Percentiles rank a stretch among this genome's conserved stretches.
phyloP scores from a whole-genome alignment of 2,329 filamentous ascomycete genomes.

The Neoscytalidium dimidiatum region DNA sequence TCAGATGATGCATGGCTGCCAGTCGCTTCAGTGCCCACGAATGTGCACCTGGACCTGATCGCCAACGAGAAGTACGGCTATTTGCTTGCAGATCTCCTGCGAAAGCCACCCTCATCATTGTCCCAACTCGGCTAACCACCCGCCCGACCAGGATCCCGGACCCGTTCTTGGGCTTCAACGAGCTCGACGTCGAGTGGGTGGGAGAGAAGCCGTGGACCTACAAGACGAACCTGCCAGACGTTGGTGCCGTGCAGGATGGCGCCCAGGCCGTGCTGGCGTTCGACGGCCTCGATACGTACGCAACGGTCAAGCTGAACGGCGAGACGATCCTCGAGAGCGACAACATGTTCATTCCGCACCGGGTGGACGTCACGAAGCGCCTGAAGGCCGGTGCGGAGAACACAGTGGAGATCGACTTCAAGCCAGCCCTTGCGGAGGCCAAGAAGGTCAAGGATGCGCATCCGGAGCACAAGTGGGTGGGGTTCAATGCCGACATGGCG shows the following conservation, averaged over 20 bases:
- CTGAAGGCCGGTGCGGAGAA: constrained; percentile 45
- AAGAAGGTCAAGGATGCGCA: constrained; percentile 55
- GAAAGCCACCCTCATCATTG: not conserved
- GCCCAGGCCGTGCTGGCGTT: constrained; percentile 56
- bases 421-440: constrained; percentile 55
- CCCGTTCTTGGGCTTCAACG: constrained; percentile 54
- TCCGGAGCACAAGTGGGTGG: constrained; percentile 58
- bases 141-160: constrained; percentile 46
- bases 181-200: constrained; percentile 52
- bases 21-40: constrained; percentile 48
- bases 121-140: not conserved
- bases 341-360: constrained; percentile 66
- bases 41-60: constrained; percentile 51
- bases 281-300: constrained; percentile 66
- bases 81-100: constrained; percentile 8
- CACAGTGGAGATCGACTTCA: constrained; percentile 59
- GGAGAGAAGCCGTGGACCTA: constrained; percentile 52
- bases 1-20: constrained; percentile 45
- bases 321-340: constrained; percentile 56
- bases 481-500: constrained; percentile 55
- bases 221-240: constrained; percentile 41
- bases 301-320: constrained; percentile 59
- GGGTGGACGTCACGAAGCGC: constrained; percentile 52
- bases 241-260: constrained; percentile 26
- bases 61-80: constrained; percentile 45